These are phyloP conservation scores for Penicillium sp. DNA, from an alignment of 2,329 filamentous ascomycete species.

Conservation along the genomic window DNA sequence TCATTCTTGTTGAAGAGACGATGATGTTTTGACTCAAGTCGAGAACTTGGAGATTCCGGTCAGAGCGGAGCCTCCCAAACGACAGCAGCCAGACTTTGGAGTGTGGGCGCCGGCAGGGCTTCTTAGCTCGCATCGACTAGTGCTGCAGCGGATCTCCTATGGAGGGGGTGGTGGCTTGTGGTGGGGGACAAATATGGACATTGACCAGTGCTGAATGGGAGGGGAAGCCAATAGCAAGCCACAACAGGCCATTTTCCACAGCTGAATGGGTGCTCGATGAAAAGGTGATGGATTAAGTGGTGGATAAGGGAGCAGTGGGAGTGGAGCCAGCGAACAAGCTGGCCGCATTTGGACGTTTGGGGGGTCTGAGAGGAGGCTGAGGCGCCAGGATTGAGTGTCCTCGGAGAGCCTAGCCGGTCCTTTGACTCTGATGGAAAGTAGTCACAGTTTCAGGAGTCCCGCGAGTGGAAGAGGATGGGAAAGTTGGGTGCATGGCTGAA, in stretches of 20 bases:
- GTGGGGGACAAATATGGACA: slow-evolving; percentile 6
- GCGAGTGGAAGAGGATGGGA: neutral
- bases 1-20: neutral
- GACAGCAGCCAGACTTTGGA: slow-evolving; percentile 12
- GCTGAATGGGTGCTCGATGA: slow-evolving; percentile 15
- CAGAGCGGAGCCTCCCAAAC: slow-evolving; percentile 28
- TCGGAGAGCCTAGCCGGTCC: slow-evolving; percentile 8
- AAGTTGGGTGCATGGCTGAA: neutral
- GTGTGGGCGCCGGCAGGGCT: slow-evolving; percentile 18
- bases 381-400: slow-evolving; percentile 7
- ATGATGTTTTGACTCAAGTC: slow-evolving; percentile 7
- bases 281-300: slow-evolving; percentile 11
- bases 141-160: slow-evolving; percentile 21
- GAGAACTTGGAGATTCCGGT: slow-evolving; percentile 2
- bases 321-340: slow-evolving; percentile 26
- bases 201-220: slow-evolving; percentile 6
- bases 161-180: slow-evolving; percentile 14
- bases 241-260: neutral
- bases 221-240: slow-evolving; percentile 10
- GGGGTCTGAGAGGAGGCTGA: slow-evolving; percentile 10
- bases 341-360: slow-evolving; percentile 16
- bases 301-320: slow-evolving; percentile 25
- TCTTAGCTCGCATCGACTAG: slow-evolving; percentile 19
- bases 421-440: slow-evolving; percentile 15
- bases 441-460: neutral